Conservation (phyloP, 106 monocot genomes). For the Narthecium ossifragum region DNA sequence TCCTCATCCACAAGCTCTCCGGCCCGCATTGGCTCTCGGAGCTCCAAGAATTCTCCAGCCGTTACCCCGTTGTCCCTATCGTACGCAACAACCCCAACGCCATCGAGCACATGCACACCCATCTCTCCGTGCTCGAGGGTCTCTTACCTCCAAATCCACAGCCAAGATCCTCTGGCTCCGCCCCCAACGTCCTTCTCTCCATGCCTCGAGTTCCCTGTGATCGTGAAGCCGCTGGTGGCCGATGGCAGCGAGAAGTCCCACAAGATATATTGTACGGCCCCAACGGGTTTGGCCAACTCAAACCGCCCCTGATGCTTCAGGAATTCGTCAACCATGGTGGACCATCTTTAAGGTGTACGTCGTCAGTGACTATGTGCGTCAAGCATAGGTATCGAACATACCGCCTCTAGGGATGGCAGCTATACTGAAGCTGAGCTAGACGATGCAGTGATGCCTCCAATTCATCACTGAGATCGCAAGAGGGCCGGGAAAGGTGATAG, state of each 20-base stretch:
- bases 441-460: constrained; percentile 42
- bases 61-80: constrained; percentile 31
- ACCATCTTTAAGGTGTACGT: constrained; percentile 72
- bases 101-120: constrained; percentile 46
- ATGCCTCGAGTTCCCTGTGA: constrained; percentile 35
- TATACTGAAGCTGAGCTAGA: constrained; percentile 22
- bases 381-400: constrained; percentile 54
- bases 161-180: background rate
- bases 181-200: constrained; percentile 38
- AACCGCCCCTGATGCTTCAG: constrained; percentile 56
- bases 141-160: constrained; percentile 27
- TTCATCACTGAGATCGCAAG: constrained; percentile 39
- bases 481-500: constrained; percentile 35
- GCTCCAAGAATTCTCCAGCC: constrained; percentile 22
- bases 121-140: constrained; percentile 56
- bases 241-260: constrained; percentile 57
- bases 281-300: constrained; percentile 30
- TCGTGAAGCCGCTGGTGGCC: constrained; percentile 55
- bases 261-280: constrained; percentile 44
- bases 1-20: constrained; percentile 56
- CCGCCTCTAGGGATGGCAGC: constrained; percentile 9
- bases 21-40: constrained; percentile 28
- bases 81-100: constrained; percentile 31
- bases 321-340: constrained; percentile 72
- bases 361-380: constrained; percentile 54